A percentile compares a stretch with the other conserved stretches of the same genome.
phyloP scores from a whole-genome alignment of 441 rosid species.

The Dalechampia spathulata region DNA sequence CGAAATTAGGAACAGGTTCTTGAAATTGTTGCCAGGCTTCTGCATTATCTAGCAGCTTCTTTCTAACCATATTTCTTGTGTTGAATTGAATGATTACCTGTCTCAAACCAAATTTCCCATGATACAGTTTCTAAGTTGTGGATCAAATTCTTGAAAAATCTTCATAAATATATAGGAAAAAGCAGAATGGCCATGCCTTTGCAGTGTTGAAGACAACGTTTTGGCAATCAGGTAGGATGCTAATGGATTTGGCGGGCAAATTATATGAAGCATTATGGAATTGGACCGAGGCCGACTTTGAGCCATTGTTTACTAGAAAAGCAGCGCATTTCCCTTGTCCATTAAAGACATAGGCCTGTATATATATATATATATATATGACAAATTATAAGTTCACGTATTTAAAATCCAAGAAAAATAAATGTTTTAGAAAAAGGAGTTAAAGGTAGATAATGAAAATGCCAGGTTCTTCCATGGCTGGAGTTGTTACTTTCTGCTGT shows the following conservation, averaged over 20 bases:
- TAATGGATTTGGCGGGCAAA: slow-evolving; percentile 55
- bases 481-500: slow-evolving; percentile 48
- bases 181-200: no score
- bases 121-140: no score
- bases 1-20: slow-evolving; percentile 46
- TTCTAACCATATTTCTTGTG: slow-evolving; percentile 37
- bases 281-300: slow-evolving; percentile 21
- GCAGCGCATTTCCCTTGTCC: slow-evolving; percentile 55
- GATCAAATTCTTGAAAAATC: no score
- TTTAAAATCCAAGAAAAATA: no score
- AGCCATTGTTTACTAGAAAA: slow-evolving; percentile 52
- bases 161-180: no score
- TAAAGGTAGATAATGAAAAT: no score
- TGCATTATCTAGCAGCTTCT: slow-evolving; percentile 28
- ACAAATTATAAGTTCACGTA: no score
- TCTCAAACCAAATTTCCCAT: neutral
- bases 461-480: no score
- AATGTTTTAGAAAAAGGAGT: no score
- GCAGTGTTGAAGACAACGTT: slow-evolving; percentile 63
- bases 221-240: slow-evolving; percentile 75
- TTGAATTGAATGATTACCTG: slow-evolving; percentile 51
- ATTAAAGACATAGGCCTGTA: slow-evolving; percentile 61
- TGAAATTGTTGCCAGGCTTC: slow-evolving; percentile 49
- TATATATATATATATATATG: no score
- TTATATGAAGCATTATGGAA: slow-evolving; percentile 43